These are phyloP conservation scores for Neostapfia colusana DNA, from an alignment of 176 grass and related monocot species.

Conservation along the genomic window DNA sequence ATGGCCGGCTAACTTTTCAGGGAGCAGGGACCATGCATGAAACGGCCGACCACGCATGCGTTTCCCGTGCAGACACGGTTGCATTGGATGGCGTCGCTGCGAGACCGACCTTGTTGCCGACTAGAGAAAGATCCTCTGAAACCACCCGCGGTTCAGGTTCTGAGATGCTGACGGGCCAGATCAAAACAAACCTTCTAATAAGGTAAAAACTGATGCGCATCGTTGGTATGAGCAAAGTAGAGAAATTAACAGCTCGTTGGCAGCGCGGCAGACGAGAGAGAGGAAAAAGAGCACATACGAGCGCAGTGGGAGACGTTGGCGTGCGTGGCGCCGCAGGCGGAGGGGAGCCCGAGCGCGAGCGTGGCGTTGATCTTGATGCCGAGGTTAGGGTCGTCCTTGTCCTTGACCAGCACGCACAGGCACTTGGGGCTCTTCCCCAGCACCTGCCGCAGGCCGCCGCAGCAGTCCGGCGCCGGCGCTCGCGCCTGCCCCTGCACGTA, in stretches of 20 bases:
- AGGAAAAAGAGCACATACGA: constrained; percentile 22
- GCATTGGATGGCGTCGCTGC: background rate
- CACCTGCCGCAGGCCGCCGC: constrained; percentile 71
- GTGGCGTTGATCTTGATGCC: constrained; percentile 92
- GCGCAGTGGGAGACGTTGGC: constrained; percentile 87
- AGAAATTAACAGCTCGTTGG: background rate
- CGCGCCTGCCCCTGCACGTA: constrained; percentile 71
- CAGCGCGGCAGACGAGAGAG: background rate
- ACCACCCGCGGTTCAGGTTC: background rate
- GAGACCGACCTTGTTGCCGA: background rate
- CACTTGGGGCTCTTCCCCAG: constrained; percentile 80
- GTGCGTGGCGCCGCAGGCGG: constrained; percentile 56
- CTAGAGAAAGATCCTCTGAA: background rate
- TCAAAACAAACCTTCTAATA: constrained; percentile 14
- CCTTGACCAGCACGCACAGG: constrained; percentile 87
- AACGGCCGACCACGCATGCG: background rate
- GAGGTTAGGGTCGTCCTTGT: constrained; percentile 78
- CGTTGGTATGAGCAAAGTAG: background rate
- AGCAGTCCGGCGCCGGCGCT: constrained; percentile 84
- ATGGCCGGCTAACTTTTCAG: background rate
- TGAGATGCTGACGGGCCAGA: constrained; percentile 25
- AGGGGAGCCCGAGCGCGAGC: constrained; percentile 70
- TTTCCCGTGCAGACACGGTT: background rate
- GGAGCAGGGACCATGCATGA: background rate
- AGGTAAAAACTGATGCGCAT: background rate